Base-by-base conservation (phyloP, 2,329 filamentous ascomycete genomes). In the Calonectria leucothoes region DNA sequence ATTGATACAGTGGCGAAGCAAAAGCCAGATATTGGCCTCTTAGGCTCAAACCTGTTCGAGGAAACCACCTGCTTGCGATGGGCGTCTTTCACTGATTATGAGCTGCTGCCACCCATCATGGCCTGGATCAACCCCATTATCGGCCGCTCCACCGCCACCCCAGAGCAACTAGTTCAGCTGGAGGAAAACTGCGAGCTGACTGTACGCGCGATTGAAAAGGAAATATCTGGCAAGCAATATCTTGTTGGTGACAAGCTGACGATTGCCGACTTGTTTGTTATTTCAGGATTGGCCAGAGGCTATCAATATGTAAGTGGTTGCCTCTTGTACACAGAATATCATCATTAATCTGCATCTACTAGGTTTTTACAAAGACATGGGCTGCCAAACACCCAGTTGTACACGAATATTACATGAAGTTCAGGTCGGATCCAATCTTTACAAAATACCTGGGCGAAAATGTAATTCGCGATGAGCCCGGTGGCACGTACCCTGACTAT, bases 111-210 rank as follows among this genome's bases (percentile, higher is more conserved):
- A 4, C 71, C 71, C 5, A 73, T 73, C 42, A 73, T 73, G 71
- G 71, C 71, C 5, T 73, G 67, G 68, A 73, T 73, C 15, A 73
- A 73, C 23, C 71, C 71, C 12, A 71, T 73, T 17, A 73, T 73
- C 20, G 71, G 71, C 4, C 67, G 71, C 4, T 66, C 71, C 1
- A 37, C 61, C n/a, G 69, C 71, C 5, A 71, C 67, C 14, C 63
- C 71, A 15, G 71, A 73, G 48, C 69, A 71, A 35, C 37, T 73
- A 3, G n/a, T 48, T 15, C 61, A 71, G 31, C n/a, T 73, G 2
- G 71, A 73, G 14, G 42, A 70, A 17, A 71, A 71, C 33, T 73
- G 71, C 25, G 71, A 73, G 35, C 33, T 68, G 0, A 73, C 71
- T 6, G 68, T 73, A 20, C 52, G 63, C 7, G 71, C 71, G 4